Percentiles rank a stretch among this genome's conserved stretches.
Evolutionary conservation across 305 asterid genomes (phyloP).

Genomic region (Salvia sclarea): DNA sequence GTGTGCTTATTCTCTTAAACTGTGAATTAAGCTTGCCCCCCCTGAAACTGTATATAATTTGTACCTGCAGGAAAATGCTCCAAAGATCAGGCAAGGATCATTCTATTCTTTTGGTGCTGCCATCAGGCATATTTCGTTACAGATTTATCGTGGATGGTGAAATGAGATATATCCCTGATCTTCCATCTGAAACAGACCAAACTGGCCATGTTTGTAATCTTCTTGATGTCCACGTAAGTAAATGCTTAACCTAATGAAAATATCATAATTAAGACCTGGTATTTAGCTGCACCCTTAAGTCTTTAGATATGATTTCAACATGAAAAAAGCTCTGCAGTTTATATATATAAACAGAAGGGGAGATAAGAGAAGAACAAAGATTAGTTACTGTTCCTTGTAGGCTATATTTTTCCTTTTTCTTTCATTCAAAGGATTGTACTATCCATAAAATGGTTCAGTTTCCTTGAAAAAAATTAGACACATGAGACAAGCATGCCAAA

Average conservation of each 20-base stretch:
- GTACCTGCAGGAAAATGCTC: constrained; percentile 62
- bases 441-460: too few relatives aligned
- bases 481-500: too few relatives aligned
- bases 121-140: constrained; percentile 74
- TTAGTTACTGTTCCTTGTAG: too few relatives aligned
- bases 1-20: constrained; percentile 18
- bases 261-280: background rate
- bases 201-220: constrained; percentile 59
- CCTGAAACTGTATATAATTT: constrained; percentile 16
- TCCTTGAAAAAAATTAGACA: too few relatives aligned
- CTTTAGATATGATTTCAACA: too few relatives aligned
- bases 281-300: too few relatives aligned
- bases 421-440: too few relatives aligned
- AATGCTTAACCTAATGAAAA: constrained; percentile 22
- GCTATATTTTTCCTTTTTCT: too few relatives aligned
- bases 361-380: too few relatives aligned
- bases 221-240: constrained; percentile 79
- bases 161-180: constrained; percentile 65
- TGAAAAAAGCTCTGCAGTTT: too few relatives aligned
- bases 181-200: constrained; percentile 71
- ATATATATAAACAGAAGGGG: too few relatives aligned
- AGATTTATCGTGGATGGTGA: constrained; percentile 80
- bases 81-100: constrained; percentile 90
- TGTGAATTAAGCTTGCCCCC: too few relatives aligned
- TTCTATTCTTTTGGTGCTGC: constrained; percentile 76